These are phyloP conservation scores for Barnettozyma vustinii DNA, from an alignment of 805 yeast species.

Conservation along the genomic window DNA sequence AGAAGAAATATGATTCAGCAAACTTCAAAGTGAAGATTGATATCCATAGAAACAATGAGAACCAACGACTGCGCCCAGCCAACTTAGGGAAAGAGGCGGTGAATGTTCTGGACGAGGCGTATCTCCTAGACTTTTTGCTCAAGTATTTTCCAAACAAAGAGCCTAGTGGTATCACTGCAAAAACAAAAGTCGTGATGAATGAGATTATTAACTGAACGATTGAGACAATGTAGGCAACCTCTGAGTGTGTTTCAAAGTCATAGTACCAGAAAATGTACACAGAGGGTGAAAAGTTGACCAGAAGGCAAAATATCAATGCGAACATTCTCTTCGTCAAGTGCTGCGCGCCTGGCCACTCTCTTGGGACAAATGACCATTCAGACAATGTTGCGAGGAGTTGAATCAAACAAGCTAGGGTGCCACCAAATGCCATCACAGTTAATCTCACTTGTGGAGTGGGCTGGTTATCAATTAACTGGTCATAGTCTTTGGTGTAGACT, in stretches of 20 bases:
- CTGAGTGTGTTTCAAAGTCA: slow-evolving; percentile 34
- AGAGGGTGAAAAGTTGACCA: slow-evolving; percentile 46
- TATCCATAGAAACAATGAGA: slow-evolving; percentile 66
- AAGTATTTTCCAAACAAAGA: slow-evolving; percentile 42
- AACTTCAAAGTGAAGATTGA: slow-evolving; percentile 63
- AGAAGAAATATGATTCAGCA: slow-evolving; percentile 72
- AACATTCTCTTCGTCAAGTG: slow-evolving; percentile 45
- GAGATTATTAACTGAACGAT: slow-evolving; percentile 54
- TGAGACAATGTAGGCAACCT: slow-evolving; percentile 38
- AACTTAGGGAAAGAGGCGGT: slow-evolving; percentile 54
- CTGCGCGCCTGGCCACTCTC: slow-evolving; percentile 69
- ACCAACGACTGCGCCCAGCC: slow-evolving; percentile 46
- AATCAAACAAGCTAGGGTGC: slow-evolving; percentile 53
- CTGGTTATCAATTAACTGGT: slow-evolving; percentile 46
- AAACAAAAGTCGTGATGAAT: slow-evolving; percentile 46
- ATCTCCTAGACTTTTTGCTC: slow-evolving; percentile 37
- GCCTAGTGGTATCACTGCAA: slow-evolving; percentile 57
- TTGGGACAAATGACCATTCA: slow-evolving; percentile 62
- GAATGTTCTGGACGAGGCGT: slow-evolving; percentile 51
- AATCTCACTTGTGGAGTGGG: slow-evolving; percentile 55
- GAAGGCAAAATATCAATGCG: slow-evolving; percentile 37
- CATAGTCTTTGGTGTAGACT: slow-evolving; percentile 56
- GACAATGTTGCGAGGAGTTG: slow-evolving; percentile 51
- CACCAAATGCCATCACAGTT: slow-evolving; percentile 62
- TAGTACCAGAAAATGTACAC: slow-evolving; percentile 41